Percentiles rank a stretch among this genome's conserved stretches.
These are phyloP conservation scores for Grigorovia transvaalensis DNA, from an alignment of 805 yeast genomes.

Conservation along the genomic window DNA sequence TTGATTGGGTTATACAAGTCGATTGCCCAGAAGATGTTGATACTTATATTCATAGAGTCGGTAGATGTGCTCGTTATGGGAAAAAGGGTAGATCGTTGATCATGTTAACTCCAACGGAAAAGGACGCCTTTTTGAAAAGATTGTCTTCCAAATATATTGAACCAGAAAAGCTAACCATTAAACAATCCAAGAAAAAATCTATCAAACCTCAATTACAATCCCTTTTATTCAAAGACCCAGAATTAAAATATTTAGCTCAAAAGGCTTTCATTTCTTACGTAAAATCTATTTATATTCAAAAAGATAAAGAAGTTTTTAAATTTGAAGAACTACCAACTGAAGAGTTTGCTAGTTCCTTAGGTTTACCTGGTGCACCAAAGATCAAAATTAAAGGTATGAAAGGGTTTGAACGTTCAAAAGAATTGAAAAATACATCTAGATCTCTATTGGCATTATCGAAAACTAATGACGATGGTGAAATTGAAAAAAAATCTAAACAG, in stretches of 20 bases:
- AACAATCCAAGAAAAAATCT: slow-evolving; percentile 57
- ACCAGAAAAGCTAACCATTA: slow-evolving; percentile 61
- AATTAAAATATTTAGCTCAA: slow-evolving; percentile 86
- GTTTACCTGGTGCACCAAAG: slow-evolving; percentile 93
- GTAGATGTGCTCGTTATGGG: slow-evolving; percentile 83
- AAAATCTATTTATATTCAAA: slow-evolving; percentile 74
- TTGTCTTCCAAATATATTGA: slow-evolving; percentile 56
- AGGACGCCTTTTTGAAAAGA: slow-evolving; percentile 59
- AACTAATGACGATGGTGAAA: slow-evolving; percentile 56
- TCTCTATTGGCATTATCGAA: slow-evolving; percentile 48
- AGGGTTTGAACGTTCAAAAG: slow-evolving; percentile 42
- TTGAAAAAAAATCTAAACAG: slow-evolving; percentile 26
- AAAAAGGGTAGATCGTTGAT: slow-evolving; percentile 72
- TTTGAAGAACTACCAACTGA: slow-evolving; percentile 70
- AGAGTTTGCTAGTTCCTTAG: slow-evolving; percentile 76
- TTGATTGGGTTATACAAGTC: slow-evolving; percentile 89
- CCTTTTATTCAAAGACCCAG: slow-evolving; percentile 83
- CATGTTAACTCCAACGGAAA: slow-evolving; percentile 78
- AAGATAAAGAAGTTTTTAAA: slow-evolving; percentile 77
- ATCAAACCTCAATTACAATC: slow-evolving; percentile 81
- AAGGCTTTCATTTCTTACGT: slow-evolving; percentile 90
- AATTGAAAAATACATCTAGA: slow-evolving; percentile 72
- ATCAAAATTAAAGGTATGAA: slow-evolving; percentile 56
- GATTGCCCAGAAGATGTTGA: slow-evolving; percentile 88
- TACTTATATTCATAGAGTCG: slow-evolving; percentile 85